Conservation (phyloP, 257 asterid species). For the Jacaranda mimosifolia region DNA sequence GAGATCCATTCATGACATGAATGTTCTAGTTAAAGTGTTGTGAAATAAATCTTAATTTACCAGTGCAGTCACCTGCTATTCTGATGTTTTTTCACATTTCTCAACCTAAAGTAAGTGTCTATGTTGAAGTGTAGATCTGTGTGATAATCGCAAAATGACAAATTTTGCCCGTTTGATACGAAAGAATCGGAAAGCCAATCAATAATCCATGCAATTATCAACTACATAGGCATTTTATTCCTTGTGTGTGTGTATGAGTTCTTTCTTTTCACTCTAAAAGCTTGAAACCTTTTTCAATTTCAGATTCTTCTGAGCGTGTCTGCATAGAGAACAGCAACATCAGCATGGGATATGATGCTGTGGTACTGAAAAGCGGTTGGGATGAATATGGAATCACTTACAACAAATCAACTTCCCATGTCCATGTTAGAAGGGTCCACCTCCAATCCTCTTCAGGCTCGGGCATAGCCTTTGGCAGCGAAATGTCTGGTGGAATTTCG, state of each 20-base stretch:
- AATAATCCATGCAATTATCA: background rate
- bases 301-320: slow-evolving; percentile 89
- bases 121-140: too few species aligned
- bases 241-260: background rate
- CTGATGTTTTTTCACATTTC: background rate
- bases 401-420: slow-evolving; percentile 62
- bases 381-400: slow-evolving; percentile 93
- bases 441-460: slow-evolving; percentile 74
- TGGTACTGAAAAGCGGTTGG: slow-evolving; percentile 96
- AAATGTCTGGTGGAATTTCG: slow-evolving; percentile 98
- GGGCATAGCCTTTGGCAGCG: slow-evolving; percentile 86
- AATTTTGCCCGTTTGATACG: too few species aligned
- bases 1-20: background rate
- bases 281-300: slow-evolving; percentile 18
- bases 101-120: background rate
- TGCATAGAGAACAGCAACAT: slow-evolving; percentile 94
- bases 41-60: background rate
- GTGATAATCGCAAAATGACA: too few species aligned
- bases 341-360: slow-evolving; percentile 79
- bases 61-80: too few species aligned
- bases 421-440: slow-evolving; percentile 62
- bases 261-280: background rate
- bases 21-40: background rate
- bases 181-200: background rate
- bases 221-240: background rate